Evolutionary conservation across 345 rosid species (phyloP).

Genomic region (Ceriops decandra): DNA sequence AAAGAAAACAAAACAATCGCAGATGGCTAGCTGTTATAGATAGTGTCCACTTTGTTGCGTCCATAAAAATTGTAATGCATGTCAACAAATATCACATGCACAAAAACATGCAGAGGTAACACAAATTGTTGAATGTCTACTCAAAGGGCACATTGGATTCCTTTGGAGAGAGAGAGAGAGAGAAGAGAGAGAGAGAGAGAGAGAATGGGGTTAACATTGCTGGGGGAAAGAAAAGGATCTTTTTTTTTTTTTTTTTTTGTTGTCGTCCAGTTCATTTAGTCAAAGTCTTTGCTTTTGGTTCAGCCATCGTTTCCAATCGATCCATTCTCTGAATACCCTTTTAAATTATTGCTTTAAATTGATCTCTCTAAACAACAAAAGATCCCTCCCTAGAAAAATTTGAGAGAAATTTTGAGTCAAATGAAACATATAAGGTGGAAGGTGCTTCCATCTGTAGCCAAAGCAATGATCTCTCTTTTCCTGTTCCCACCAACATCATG

Average conservation of each 20-base stretch:
- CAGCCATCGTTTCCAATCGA: too few relatives aligned
- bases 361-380: neutral
- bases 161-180: conserved; percentile 1
- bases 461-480: too few relatives aligned
- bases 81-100: conserved; percentile 14
- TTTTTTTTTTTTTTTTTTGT: neutral
- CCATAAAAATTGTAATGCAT: conserved; percentile 4
- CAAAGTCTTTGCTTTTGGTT: neutral
- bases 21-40: neutral
- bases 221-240: conserved; percentile 7
- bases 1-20: too few relatives aligned
- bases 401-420: neutral
- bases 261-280: neutral
- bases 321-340: too few relatives aligned
- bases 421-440: neutral
- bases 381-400: neutral
- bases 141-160: conserved; percentile 26
- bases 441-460: neutral
- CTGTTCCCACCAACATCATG: too few relatives aligned
- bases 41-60: neutral
- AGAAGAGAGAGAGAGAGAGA: neutral
- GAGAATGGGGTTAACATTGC: neutral
- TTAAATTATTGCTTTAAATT: too few relatives aligned
- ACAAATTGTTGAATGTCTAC: conserved; percentile 10
- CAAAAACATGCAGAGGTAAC: conserved; percentile 7